Evolutionary conservation across 345 rosid genomes (phyloP), one percentile per base, ranked within the genome.

Genomic region (Sisymbrium altissimum): DNA sequence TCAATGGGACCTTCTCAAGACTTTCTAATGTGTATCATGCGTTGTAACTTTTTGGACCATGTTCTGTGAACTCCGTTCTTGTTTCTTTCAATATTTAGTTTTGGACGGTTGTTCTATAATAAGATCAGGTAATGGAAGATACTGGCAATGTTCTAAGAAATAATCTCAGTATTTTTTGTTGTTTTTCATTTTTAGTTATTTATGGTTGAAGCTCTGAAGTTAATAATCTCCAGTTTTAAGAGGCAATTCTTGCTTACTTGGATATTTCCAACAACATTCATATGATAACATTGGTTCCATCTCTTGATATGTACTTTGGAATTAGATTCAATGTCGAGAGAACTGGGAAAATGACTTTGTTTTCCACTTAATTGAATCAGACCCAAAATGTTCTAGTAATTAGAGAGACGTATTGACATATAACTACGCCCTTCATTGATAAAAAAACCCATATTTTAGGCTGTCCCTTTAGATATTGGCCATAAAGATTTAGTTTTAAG

Each of bases 1-100:
- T 65, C 9, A 55, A 23, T 43, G 30, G 5, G 10, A 55, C 35
- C 36, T n/a, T 65, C 44, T 53, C 38, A 46, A 29, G 56, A 23
- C 56, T 53, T 52, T 64, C 64, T 64, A n/a, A 54, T 72, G 62
- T 52, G 63, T 52, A 63, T 33, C 54, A 53, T 63, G 44, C 63
- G 64, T 54, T 54, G 64, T 33, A 73, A 43, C 77, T 53, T 54
- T 71, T 9, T 60, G 68, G 27, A 33, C 4, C 41, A 52, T 27
- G 29, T 21, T 36, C 23, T 33, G 15, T 71, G 32, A 60, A 49
- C 19, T 17, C 27, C 11, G 40, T 60, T 38, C 43, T 49, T 71
- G 10, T 1, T 50, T 43, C 3, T 71, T 61, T 71, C 19, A n/a
- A 7, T 71, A 21, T 39, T 27, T 49, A 36, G 60, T 38, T 49